Evolutionary conservation across 1,284 basidiomycete species (phyloP).

Genomic region (Moesziomyces sp.): DNA sequence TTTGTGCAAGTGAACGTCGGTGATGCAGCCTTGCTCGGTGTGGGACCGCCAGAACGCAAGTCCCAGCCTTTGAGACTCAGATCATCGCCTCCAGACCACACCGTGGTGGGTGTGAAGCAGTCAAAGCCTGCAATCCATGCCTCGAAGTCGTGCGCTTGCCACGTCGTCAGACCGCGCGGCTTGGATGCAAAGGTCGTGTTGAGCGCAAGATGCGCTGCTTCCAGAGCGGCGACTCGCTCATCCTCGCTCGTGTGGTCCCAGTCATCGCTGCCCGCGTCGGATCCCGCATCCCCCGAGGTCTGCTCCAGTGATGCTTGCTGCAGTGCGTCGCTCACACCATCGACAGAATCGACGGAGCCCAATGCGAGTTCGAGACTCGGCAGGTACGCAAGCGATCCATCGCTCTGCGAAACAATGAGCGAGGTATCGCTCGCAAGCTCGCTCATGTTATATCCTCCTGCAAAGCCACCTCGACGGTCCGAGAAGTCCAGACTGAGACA

Average conservation of each 20-base stretch:
- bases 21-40: constrained; percentile 10
- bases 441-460: constrained; percentile 10
- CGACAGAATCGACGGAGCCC: neutral
- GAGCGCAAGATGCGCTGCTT: constrained; percentile 13
- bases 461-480: constrained; percentile 37
- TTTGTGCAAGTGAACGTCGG: constrained; percentile 78
- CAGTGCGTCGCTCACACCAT: neutral
- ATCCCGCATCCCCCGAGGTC: constrained; percentile 7
- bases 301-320: constrained; percentile 9
- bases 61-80: constrained; percentile 92
- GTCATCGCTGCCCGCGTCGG: constrained; percentile 30
- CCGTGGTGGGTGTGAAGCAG: constrained; percentile 74
- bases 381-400: constrained; percentile 60
- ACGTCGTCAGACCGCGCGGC: constrained; percentile 68
- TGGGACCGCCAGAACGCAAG: constrained; percentile 61
- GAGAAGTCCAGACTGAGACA: constrained; percentile 67
- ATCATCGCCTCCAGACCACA: constrained; percentile 96
- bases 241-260: constrained; percentile 36
- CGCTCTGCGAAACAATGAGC: constrained; percentile 63
- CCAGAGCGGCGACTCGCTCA: constrained; percentile 16
- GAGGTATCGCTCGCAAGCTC: constrained; percentile 18
- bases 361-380: constrained; percentile 36
- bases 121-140: constrained; percentile 95
- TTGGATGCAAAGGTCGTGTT: constrained; percentile 18
- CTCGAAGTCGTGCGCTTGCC: constrained; percentile 92